These are phyloP conservation scores for Aaosphaeria arxii DNA, from an alignment of 2,329 filamentous ascomycete genomes.

Conservation along the genomic window DNA sequence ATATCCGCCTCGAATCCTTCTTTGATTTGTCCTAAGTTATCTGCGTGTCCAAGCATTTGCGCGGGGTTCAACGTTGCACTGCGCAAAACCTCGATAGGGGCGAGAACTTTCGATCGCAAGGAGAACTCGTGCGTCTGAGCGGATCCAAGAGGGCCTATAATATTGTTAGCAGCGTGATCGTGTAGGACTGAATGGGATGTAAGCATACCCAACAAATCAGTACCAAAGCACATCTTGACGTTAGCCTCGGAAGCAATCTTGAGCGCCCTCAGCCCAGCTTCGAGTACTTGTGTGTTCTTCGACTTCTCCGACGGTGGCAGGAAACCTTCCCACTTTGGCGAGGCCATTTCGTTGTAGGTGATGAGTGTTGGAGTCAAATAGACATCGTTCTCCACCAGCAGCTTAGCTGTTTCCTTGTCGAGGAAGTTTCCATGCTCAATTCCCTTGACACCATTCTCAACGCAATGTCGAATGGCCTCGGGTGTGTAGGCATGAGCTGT, in stretches of 20 bases:
- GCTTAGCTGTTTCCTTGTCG: constrained; percentile 53
- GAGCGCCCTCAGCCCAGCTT: constrained; percentile 6
- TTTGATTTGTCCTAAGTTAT: constrained; percentile 50
- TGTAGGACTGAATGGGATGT: no score
- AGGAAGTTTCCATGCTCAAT: constrained; percentile 63
- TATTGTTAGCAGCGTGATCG: no score
- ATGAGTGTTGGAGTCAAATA: not conserved
- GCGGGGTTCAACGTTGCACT: not conserved
- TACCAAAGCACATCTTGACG: constrained; percentile 56
- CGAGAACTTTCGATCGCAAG: not conserved
- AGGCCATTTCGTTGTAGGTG: not conserved
- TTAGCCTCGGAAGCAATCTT: constrained; percentile 52
- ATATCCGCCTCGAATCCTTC: constrained; percentile 54
- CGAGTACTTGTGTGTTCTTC: not conserved
- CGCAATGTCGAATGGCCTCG: constrained; percentile 52
- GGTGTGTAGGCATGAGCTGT: constrained; percentile 41
- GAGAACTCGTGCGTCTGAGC: constrained; percentile 43
- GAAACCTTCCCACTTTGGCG: not conserved
- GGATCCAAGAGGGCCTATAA: constrained; percentile 37
- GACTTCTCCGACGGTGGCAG: not conserved
- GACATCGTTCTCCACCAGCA: constrained; percentile 44
- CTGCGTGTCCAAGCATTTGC: constrained; percentile 28
- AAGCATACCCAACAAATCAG: constrained; percentile 48
- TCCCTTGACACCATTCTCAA: constrained; percentile 53
- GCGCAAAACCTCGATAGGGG: not conserved